A percentile compares a stretch with the other conserved stretches of the same genome.
Conservation (phyloP, 2,329 filamentous ascomycete genomes). For the Fusarium foetens region DNA sequence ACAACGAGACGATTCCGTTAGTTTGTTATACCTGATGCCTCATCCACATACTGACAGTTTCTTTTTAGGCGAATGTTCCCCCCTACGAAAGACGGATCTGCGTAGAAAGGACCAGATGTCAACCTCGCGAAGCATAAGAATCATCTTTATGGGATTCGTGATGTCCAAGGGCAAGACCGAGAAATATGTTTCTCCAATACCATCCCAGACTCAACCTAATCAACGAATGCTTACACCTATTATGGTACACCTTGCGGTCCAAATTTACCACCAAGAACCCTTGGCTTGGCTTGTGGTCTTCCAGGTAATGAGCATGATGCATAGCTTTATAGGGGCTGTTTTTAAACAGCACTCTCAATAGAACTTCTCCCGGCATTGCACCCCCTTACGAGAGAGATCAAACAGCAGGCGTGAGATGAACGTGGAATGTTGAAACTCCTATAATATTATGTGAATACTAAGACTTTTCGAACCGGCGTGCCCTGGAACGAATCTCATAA, state of each 20-base stretch:
- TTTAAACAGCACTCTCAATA: neutral
- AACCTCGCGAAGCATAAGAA: neutral
- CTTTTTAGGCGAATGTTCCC: slow-evolving; percentile 43
- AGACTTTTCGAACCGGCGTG: neutral
- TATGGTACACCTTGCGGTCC: neutral
- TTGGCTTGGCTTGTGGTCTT: neutral
- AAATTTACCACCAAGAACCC: neutral
- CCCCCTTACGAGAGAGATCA: neutral
- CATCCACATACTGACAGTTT: neutral
- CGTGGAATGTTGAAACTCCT: neutral
- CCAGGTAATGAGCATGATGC: neutral
- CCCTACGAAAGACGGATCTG: neutral
- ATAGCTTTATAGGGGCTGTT: neutral
- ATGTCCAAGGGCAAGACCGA: neutral
- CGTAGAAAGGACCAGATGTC: slow-evolving; percentile 17
- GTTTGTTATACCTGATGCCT: slow-evolving; percentile 21
- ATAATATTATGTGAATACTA: neutral
- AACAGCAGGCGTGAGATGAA: neutral
- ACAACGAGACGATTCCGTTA: slow-evolving; percentile 77
- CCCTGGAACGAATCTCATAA: neutral
- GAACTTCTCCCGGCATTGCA: neutral
- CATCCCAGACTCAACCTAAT: neutral
- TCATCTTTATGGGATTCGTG: neutral
- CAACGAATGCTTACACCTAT: too few relatives aligned
- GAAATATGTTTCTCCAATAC: neutral